phyloP scores from a whole-genome alignment of 192 early-diverging fungal genomes.

The Phlyctochytrium planicorne region DNA sequence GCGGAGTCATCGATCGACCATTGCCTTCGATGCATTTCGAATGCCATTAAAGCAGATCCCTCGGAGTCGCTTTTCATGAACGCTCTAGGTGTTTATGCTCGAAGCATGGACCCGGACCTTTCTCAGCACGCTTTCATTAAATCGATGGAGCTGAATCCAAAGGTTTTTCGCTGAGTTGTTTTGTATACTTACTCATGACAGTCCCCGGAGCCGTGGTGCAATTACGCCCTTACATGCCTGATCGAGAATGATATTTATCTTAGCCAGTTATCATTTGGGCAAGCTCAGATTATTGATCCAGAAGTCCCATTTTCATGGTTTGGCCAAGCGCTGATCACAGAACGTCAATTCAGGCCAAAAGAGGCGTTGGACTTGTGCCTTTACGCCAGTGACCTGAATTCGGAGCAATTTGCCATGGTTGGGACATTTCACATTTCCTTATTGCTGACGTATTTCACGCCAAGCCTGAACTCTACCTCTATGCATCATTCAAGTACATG shows the following conservation, averaged over 20 bases:
- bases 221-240: constrained; percentile 80
- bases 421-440: too few relatives aligned
- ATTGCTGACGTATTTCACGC: too few relatives aligned
- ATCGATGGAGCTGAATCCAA: constrained; percentile 66
- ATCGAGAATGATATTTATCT: constrained; percentile 71
- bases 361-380: background rate
- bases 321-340: constrained; percentile 74
- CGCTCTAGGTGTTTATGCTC: constrained; percentile 65
- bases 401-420: too few relatives aligned
- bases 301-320: constrained; percentile 77
- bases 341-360: background rate
- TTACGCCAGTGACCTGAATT: background rate
- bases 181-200: constrained; percentile 15
- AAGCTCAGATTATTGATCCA: constrained; percentile 74
- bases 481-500: too few relatives aligned
- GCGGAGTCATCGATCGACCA: too few relatives aligned
- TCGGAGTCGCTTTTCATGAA: constrained; percentile 80
- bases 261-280: constrained; percentile 68
- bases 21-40: too few relatives aligned
- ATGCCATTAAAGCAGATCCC: too few relatives aligned
- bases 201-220: constrained; percentile 71
- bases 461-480: too few relatives aligned
- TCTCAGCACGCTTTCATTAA: constrained; percentile 86
- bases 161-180: constrained; percentile 43
- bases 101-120: constrained; percentile 48